Evolutionary conservation across 768 basidiomycete genomes (phyloP), one percentile per base, ranked within the genome.

Genomic region (Epithele typhae): DNA sequence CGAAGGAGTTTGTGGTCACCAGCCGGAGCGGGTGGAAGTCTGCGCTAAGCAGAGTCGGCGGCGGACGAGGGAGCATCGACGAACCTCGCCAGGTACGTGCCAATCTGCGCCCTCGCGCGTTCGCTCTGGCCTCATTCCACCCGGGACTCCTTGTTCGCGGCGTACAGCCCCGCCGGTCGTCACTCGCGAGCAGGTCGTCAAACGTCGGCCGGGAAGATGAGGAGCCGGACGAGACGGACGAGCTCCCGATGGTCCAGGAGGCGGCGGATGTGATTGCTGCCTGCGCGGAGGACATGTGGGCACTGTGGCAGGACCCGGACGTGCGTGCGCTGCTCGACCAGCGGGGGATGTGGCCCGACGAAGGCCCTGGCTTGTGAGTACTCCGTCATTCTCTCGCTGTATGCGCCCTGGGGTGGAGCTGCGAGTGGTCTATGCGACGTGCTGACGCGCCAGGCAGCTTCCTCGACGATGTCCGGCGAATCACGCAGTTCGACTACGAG

Each of bases 341-440:
- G 37, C 71, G 76, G 23, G 48, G 45, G 2, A 45, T 55, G 30
- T 69, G 76, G 52, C 63, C 88, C 41, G 84, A 89, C 61, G 82
- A 88, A 54, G 68, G 76, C 11, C 76, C 88, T 37, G 81, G 87
- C 45, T 89, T 87, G 84, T 85, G 60, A n/a, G 4, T n/a, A 7
- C 27, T 30, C 8, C n/a, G n/a, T n/a, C n/a, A n/a, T 19, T 6
- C 35, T 8, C 8, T 36, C 12, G 12, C 35, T n/a, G n/a, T n/a
- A n/a, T n/a, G n/a, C n/a, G n/a, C n/a, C n/a, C n/a, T n/a, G n/a
- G n/a, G n/a, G n/a, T n/a, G n/a, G n/a, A n/a, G n/a, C n/a, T n/a
- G n/a, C n/a, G n/a, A n/a, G n/a, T n/a, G n/a, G n/a, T n/a, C n/a
- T 36, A 36, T 8, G 6, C 35, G 8, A 36, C 35, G 18, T 19